These are phyloP conservation scores for Quercus rubra DNA, from an alignment of 306 rosid species.

Conservation along the genomic window DNA sequence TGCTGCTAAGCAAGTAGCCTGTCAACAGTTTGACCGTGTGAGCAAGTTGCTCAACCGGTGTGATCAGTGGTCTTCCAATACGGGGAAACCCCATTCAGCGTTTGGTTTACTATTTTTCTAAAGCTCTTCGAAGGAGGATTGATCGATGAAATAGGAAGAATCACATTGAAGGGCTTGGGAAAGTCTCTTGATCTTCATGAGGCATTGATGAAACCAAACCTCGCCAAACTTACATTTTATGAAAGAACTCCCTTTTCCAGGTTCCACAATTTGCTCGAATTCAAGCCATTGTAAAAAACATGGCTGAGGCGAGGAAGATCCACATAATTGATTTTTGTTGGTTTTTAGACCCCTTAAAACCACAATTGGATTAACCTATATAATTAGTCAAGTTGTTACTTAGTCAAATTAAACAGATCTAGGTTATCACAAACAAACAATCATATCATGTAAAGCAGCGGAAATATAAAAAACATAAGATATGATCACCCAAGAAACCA, in stretches of 20 bases:
- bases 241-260: slow-evolving; percentile 28
- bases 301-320: slow-evolving; percentile 26
- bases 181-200: slow-evolving; percentile 27
- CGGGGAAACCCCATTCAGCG: slow-evolving; percentile 52
- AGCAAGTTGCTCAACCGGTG: slow-evolving; percentile 38
- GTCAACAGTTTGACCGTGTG: slow-evolving; percentile 46
- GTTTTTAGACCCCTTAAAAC: no score
- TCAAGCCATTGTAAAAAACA: slow-evolving; percentile 39
- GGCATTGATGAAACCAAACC: slow-evolving; percentile 22
- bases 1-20: slow-evolving; percentile 63
- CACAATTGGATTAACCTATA: no score
- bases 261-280: slow-evolving; percentile 21
- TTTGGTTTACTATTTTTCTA: slow-evolving; percentile 43
- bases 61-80: slow-evolving; percentile 25
- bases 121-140: slow-evolving; percentile 55
- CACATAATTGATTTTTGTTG: slow-evolving; percentile 41
- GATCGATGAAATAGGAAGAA: slow-evolving; percentile 52
- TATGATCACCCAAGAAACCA: no score
- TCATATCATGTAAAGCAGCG: no score
- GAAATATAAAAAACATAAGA: no score
- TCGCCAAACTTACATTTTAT: slow-evolving; percentile 24
- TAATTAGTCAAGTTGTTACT: no score
- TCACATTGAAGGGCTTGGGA: slow-evolving; percentile 2
- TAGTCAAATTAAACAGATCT: no score
- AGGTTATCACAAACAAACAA: no score